These are phyloP conservation scores for Lophiostoma macrostomum DNA, from an alignment of 495 filamentous ascomycete genomes.

Conservation along the genomic window DNA sequence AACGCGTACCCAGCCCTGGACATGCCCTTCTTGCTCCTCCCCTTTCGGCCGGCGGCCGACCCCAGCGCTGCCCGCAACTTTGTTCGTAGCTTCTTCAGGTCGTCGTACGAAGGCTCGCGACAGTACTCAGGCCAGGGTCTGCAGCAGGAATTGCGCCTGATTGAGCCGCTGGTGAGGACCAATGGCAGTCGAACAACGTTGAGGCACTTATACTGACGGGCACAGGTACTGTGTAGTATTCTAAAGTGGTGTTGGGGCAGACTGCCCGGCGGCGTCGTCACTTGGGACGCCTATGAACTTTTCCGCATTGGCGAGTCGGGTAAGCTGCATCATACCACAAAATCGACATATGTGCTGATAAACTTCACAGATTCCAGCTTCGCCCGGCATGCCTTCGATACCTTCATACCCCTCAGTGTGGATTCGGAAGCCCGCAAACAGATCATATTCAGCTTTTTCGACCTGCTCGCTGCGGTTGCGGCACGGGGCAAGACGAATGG, in stretches of 20 bases:
- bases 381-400: slow-evolving; percentile 89
- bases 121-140: slow-evolving; percentile 61
- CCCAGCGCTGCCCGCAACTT: slow-evolving; percentile 87
- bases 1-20: slow-evolving; percentile 63
- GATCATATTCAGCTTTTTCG: slow-evolving; percentile 96
- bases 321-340: slow-evolving; percentile 42
- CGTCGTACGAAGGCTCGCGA: slow-evolving; percentile 36
- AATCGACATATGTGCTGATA: slow-evolving; percentile 3
- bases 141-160: slow-evolving; percentile 83
- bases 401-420: slow-evolving; percentile 91
- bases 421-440: slow-evolving; percentile 80
- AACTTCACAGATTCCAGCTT: slow-evolving; percentile 72
- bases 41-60: slow-evolving; percentile 89
- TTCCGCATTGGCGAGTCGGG: slow-evolving; percentile 94
- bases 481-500: slow-evolving; percentile 91
- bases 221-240: slow-evolving; percentile 84
- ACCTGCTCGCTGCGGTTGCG: slow-evolving; percentile 77
- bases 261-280: slow-evolving; percentile 86
- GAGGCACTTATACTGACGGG: slow-evolving; percentile 24
- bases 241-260: slow-evolving; percentile 99
- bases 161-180: slow-evolving; percentile 79
- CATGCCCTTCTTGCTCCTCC: slow-evolving; percentile 90
- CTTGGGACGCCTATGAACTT: slow-evolving; percentile 94
- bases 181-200: slow-evolving; percentile 21
- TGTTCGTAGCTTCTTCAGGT: slow-evolving; percentile 87